These are phyloP conservation scores for Cytospora chrysosperma DNA, from an alignment of 2,329 filamentous ascomycete genomes.

Conservation along the genomic window DNA sequence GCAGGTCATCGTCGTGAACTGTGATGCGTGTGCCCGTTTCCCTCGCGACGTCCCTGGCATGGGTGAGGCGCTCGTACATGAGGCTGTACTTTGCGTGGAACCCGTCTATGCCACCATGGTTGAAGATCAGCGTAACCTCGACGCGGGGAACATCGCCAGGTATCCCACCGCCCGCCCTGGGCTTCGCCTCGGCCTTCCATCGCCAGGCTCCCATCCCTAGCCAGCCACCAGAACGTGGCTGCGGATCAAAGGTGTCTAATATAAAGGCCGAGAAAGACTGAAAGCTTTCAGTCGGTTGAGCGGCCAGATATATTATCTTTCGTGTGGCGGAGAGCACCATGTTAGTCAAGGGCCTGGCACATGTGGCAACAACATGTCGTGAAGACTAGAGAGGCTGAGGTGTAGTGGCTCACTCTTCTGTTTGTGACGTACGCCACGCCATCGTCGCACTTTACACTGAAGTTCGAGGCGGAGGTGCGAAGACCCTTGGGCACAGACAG, in stretches of 20 bases:
- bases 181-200: slow-evolving; percentile 78
- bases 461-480: slow-evolving; percentile 56
- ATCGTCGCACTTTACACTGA: slow-evolving; percentile 70
- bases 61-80: slow-evolving; percentile 78
- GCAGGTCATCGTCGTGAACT: slow-evolving; percentile 70
- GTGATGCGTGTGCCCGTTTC: slow-evolving; percentile 66
- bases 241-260: slow-evolving; percentile 81
- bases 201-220: slow-evolving; percentile 93
- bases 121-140: slow-evolving; percentile 84
- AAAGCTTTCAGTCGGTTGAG: slow-evolving; percentile 65
- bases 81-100: slow-evolving; percentile 81
- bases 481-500: slow-evolving; percentile 70
- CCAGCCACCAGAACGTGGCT: slow-evolving; percentile 61
- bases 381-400: slow-evolving; percentile 13
- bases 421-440: slow-evolving; percentile 82
- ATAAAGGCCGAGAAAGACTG: slow-evolving; percentile 89
- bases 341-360: not conserved
- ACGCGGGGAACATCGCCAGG: slow-evolving; percentile 70
- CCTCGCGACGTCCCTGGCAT: slow-evolving; percentile 73
- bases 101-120: slow-evolving; percentile 91
- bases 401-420: slow-evolving; percentile 63
- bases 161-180: slow-evolving; percentile 80
- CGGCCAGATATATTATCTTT: slow-evolving; percentile 84
- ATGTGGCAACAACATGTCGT: not conserved
- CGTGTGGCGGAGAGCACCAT: slow-evolving; percentile 13